Conservation (phyloP, 768 basidiomycete species). For the Nidularia sp. region DNA sequence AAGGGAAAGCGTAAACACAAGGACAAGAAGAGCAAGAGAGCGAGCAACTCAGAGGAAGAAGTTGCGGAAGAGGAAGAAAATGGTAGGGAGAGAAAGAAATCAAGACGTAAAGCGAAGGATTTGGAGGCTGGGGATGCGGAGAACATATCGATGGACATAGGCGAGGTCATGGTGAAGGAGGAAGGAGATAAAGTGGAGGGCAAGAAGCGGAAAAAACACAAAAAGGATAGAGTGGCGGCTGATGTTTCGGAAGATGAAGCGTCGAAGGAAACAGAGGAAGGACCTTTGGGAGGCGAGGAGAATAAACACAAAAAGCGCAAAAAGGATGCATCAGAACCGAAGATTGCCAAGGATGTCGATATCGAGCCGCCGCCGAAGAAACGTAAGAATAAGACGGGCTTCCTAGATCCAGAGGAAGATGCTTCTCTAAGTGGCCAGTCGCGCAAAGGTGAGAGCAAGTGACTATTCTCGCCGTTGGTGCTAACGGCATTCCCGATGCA, state of each 20-base stretch:
- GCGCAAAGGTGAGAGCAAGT: slow-evolving; percentile 31
- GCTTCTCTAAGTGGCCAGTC: slow-evolving; percentile 29
- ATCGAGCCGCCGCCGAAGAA: slow-evolving; percentile 19
- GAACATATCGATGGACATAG: not conserved
- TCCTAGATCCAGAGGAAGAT: slow-evolving; percentile 38
- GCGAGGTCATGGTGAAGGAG: not conserved
- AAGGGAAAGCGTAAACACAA: too few relatives aligned
- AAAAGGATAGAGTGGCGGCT: not conserved
- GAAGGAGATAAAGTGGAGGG: not conserved
- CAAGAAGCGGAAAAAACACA: not conserved
- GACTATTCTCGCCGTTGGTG: not conserved
- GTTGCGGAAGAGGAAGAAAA: not conserved
- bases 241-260: not conserved
- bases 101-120: not conserved
- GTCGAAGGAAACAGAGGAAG: not conserved
- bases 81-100: not conserved
- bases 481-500: not conserved
- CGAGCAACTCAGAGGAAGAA: not conserved
- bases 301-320: slow-evolving; percentile 7
- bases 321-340: slow-evolving; percentile 5
- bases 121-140: not conserved
- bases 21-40: slow-evolving; percentile 1
- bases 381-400: slow-evolving; percentile 38
- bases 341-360: slow-evolving; percentile 4
- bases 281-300: not conserved